Base-by-base conservation (phyloP, 495 filamentous ascomycete genomes). In the Cladorrhinum samala region DNA sequence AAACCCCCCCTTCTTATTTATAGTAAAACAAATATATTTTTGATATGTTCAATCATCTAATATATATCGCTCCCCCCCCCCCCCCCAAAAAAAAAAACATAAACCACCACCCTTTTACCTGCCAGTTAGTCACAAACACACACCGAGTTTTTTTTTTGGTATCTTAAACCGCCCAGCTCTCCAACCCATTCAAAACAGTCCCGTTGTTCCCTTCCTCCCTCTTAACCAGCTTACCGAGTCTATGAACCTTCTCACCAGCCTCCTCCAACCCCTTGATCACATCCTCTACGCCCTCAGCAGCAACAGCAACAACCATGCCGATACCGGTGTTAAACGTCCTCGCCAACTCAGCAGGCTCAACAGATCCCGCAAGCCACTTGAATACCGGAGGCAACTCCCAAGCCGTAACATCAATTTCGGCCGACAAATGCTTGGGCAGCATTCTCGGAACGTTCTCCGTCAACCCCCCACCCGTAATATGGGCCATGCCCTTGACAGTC, bases 391-490 rank as follows among this genome's bases (percentile, higher is more conserved):
- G 89, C 36, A 86, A 75, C 14, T 73, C 41, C 89, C 91, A 97
- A 1, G 75, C 62, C 17, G 68, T 64, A 14, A 87, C 85, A 57
- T 96, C 85, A 46, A 98, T 78, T 60, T 86, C 79, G 9, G 87
- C 91, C 3, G 86, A 77, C 3, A 97, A 80, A 23, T 82, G 73
- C 1, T 69, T 51, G 1, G 93, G 93, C 2, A 98, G 79, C 87
- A 95, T 95, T 25, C 93, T 80, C 20, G 93, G 93, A 4, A 98
- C 81, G 72, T 96, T 96, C 63, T 98, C 93, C 8, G 84, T 74
- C 14, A 97, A 76, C 5, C 93, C 93, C 50, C 93, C 93, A 24
- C 93, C 93, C 2, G 93, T 98, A 72, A 98, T 96, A 66, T 98
- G 93, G 6, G 92, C 84, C 65, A 96, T 86, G 56, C 93, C 93